These are phyloP conservation scores for Heterobasidion annosum DNA, from an alignment of 1,284 basidiomycete species.

Conservation along the genomic window DNA sequence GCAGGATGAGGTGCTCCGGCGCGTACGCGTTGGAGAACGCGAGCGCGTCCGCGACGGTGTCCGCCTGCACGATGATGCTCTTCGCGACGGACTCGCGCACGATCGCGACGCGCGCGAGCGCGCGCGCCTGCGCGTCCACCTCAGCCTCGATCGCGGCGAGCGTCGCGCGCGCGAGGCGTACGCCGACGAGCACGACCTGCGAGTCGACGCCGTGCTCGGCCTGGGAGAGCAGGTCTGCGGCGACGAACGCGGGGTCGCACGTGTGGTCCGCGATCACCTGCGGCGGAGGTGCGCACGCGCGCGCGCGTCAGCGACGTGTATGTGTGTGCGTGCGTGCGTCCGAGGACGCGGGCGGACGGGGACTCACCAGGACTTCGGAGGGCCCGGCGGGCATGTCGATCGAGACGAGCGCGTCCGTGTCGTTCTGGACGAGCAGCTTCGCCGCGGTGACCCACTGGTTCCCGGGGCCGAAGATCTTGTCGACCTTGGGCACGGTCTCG, in stretches of 20 bases:
- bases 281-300: too few relatives aligned
- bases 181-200: slow-evolving; percentile 89
- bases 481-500: slow-evolving; percentile 93
- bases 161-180: slow-evolving; percentile 55
- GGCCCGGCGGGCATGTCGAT: slow-evolving; percentile 99
- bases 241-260: slow-evolving; percentile 85
- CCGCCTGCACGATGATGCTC: slow-evolving; percentile 80
- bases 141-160: slow-evolving; percentile 76
- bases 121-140: slow-evolving; percentile 84
- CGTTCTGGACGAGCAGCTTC: slow-evolving; percentile 99
- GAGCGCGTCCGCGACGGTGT: slow-evolving; percentile 69
- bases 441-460: slow-evolving; percentile 99
- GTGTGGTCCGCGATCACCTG: slow-evolving; percentile 91
- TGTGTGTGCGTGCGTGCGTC: not conserved
- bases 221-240: slow-evolving; percentile 94
- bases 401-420: slow-evolving; percentile 92
- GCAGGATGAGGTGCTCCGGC: slow-evolving; percentile 92
- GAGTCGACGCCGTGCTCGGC: slow-evolving; percentile 98
- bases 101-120: slow-evolving; percentile 84
- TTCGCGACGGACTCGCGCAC: slow-evolving; percentile 87
- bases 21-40: slow-evolving; percentile 96
- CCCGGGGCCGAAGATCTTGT: slow-evolving; percentile 98
- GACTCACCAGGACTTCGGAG: slow-evolving; percentile 87
- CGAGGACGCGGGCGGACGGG: not conserved
- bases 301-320: not conserved